These are phyloP conservation scores for Monosporozyma unispora DNA, from an alignment of 805 yeast species.

Conservation along the genomic window DNA sequence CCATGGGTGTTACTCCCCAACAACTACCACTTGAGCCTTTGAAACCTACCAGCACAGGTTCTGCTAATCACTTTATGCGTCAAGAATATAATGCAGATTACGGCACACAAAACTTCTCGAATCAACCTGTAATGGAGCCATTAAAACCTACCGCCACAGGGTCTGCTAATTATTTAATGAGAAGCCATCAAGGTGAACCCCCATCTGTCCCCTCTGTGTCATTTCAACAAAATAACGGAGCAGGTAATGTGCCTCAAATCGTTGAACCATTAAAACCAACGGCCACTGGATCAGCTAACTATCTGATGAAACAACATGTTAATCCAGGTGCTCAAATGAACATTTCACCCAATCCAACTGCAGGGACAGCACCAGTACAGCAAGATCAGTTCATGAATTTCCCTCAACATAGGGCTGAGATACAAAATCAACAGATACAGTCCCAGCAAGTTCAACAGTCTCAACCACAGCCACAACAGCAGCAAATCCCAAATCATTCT, in stretches of 20 bases:
- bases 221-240: background rate
- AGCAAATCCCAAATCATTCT: conserved; percentile 1
- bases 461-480: conserved; percentile 2
- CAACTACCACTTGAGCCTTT: conserved; percentile 25
- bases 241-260: background rate
- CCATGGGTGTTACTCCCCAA: background rate
- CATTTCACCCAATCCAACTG: background rate
- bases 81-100: conserved; percentile 13
- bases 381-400: conserved; percentile 8
- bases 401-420: conserved; percentile 4
- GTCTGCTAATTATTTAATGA: conserved; percentile 31
- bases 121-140: conserved; percentile 11
- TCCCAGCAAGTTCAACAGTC: background rate
- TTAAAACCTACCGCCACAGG: conserved; percentile 35
- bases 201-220: background rate
- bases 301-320: conserved; percentile 23
- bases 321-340: background rate
- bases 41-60: conserved; percentile 30
- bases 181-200: conserved; percentile 10
- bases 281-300: conserved; percentile 30
- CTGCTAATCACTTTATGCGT: conserved; percentile 27
- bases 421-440: conserved; percentile 7
- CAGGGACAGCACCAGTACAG: background rate
- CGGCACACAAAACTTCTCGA: background rate
- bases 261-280: conserved; percentile 28